phyloP scores from a whole-genome alignment of 768 basidiomycete species.

The Lyophyllum shimeji region DNA sequence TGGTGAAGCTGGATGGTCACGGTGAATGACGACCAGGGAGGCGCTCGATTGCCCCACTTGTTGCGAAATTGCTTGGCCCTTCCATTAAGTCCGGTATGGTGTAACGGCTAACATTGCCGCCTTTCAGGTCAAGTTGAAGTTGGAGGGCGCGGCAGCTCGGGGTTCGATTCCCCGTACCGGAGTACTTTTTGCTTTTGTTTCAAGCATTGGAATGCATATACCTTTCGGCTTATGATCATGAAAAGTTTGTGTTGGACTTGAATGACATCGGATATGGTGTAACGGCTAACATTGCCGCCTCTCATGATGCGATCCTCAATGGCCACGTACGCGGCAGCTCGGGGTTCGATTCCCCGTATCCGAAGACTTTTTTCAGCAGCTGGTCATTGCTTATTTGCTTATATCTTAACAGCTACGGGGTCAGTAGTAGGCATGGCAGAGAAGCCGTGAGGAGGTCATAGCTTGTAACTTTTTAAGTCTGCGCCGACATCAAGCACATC shows the following conservation, averaged over 20 bases:
- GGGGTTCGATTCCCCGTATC: conserved; percentile 55
- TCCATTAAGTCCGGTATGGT: conserved; percentile 44
- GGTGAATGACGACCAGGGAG: no score
- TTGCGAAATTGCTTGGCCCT: no score
- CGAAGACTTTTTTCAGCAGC: not conserved
- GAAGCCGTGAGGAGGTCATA: no score
- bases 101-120: conserved; percentile 70
- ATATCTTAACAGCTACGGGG: no score
- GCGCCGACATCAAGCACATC: no score
- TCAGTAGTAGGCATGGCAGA: no score
- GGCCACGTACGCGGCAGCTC: conserved; percentile 56
- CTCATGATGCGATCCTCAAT: conserved; percentile 24
- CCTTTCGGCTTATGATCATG: no score
- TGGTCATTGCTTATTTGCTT: not conserved
- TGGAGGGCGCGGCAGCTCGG: conserved; percentile 46
- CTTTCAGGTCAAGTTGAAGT: conserved; percentile 31
- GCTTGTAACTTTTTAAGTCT: no score
- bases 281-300: conserved; percentile 63
- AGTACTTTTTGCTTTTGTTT: no score
- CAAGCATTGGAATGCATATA: no score
- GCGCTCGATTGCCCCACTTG: no score
- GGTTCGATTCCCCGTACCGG: conserved; percentile 56
- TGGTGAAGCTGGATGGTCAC: no score
- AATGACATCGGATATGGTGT: conserved; percentile 41
- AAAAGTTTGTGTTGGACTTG: not conserved